These are phyloP conservation scores for Rubroshorea leprosula DNA, from an alignment of 345 rosid species.

Conservation along the genomic window DNA sequence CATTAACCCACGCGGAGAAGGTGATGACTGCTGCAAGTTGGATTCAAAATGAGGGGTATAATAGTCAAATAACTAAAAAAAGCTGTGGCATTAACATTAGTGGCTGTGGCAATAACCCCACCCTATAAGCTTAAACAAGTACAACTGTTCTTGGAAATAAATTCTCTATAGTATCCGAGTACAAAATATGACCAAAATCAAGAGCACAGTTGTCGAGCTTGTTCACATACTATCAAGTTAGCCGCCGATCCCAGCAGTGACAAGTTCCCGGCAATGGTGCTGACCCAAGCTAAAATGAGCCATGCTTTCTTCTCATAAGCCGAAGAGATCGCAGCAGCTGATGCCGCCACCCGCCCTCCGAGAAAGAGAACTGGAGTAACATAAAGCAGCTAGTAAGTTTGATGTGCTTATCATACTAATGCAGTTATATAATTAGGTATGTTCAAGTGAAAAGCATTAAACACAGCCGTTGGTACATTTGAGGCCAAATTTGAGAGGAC, in stretches of 20 bases:
- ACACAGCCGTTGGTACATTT: slow-evolving; percentile 73
- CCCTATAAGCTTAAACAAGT: no score
- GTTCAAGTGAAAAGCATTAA: neutral
- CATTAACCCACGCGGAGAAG: no score
- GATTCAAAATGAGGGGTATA: no score
- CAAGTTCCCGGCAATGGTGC: slow-evolving; percentile 77
- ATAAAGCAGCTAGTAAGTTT: no score
- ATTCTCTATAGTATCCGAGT: no score
- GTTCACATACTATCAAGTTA: slow-evolving; percentile 80
- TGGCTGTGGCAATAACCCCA: no score
- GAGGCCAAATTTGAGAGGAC: slow-evolving; percentile 67
- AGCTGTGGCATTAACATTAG: no score
- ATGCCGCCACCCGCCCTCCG: slow-evolving; percentile 61
- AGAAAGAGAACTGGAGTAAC: slow-evolving; percentile 52
- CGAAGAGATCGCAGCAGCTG: slow-evolving; percentile 47
- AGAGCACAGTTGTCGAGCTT: slow-evolving; percentile 61
- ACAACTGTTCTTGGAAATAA: no score
- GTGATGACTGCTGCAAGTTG: no score
- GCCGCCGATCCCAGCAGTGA: slow-evolving; percentile 83
- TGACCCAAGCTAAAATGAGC: slow-evolving; percentile 83
- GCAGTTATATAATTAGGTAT: neutral
- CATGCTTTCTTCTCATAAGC: slow-evolving; percentile 71
- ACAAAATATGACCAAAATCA: slow-evolving; percentile 40
- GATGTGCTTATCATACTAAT: no score
- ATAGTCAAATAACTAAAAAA: no score